These are phyloP conservation scores for Zoysia pacifica DNA, from an alignment of 176 grass and related monocot species.

Conservation along the genomic window DNA sequence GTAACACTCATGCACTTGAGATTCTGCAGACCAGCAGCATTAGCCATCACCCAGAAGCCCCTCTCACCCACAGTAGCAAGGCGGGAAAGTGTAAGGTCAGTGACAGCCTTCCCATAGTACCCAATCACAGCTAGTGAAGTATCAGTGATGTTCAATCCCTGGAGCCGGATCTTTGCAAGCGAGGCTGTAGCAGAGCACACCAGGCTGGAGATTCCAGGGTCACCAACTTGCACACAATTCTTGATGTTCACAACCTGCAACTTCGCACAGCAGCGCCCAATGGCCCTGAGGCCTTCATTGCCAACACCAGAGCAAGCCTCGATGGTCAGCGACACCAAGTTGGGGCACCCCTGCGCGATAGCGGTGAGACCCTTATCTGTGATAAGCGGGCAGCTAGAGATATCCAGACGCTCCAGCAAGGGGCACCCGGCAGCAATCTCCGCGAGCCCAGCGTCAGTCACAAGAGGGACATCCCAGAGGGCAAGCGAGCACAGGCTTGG, in stretches of 20 bases:
- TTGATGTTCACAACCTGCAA: conserved; percentile 71
- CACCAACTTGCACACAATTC: conserved; percentile 62
- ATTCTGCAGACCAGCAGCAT: conserved; percentile 77
- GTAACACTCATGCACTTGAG: conserved; percentile 63
- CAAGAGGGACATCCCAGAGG: conserved; percentile 61
- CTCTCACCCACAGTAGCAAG: conserved; percentile 66
- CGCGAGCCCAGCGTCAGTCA: conserved; percentile 62
- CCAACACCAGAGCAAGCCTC: conserved; percentile 62
- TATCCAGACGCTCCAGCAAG: conserved; percentile 69
- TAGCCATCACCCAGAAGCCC: conserved; percentile 96
- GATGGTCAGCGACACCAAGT: conserved; percentile 63
- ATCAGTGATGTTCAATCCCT: conserved; percentile 78
- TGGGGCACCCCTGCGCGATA: conserved; percentile 69
- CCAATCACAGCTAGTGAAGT: conserved; percentile 74
- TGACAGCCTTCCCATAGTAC: conserved; percentile 73
- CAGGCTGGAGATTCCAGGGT: conserved; percentile 70
- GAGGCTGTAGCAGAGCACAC: conserved; percentile 60
- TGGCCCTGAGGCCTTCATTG: conserved; percentile 61
- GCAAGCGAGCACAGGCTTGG: conserved; percentile 67
- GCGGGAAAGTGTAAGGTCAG: conserved; percentile 59
- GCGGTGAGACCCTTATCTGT: conserved; percentile 74
- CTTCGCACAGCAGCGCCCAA: conserved; percentile 65
- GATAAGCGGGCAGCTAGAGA: conserved; percentile 69
- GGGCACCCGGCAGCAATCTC: conserved; percentile 82
- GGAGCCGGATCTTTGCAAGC: conserved; percentile 66